A percentile compares a stretch with the other conserved stretches of the same genome.
These are phyloP conservation scores for Talaromyces sp. DNA, from an alignment of 2,329 filamentous ascomycete genomes.

Conservation along the genomic window DNA sequence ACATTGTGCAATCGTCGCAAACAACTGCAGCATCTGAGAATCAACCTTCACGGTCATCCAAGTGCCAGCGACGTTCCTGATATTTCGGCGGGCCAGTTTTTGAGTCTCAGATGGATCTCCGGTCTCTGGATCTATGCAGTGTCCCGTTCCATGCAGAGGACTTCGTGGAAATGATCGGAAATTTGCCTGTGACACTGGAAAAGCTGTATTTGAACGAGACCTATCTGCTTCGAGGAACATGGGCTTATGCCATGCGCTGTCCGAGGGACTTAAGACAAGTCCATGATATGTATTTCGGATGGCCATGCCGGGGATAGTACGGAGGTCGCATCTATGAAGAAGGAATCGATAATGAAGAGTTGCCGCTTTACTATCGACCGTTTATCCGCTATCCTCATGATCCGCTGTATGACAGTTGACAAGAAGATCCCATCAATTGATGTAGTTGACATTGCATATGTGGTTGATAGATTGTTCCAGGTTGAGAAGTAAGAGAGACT, in stretches of 20 bases:
- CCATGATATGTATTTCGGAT: background rate
- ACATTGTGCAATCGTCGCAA: background rate
- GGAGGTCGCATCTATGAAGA: background rate
- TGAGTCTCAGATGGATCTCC: background rate
- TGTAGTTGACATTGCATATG: too few species aligned
- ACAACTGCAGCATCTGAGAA: background rate
- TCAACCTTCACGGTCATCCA: background rate
- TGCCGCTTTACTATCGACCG: too few species aligned
- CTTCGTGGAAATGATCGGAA: background rate
- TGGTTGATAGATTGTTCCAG: too few species aligned
- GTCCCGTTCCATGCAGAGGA: background rate
- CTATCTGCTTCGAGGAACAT: background rate
- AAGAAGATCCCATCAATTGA: too few species aligned
- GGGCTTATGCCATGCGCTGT: background rate
- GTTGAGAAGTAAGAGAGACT: too few species aligned
- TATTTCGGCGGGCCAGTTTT: background rate
- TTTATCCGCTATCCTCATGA: too few species aligned
- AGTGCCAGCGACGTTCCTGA: too few species aligned
- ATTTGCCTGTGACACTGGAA: background rate
- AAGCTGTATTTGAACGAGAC: background rate
- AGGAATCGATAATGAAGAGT: too few species aligned
- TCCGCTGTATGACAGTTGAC: background rate
- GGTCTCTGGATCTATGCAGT: background rate
- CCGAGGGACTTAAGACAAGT: background rate
- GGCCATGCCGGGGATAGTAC: background rate